Evolutionary conservation across 2,329 filamentous ascomycete species (phyloP).

Genomic region (Bipolaris sorokiniana): DNA sequence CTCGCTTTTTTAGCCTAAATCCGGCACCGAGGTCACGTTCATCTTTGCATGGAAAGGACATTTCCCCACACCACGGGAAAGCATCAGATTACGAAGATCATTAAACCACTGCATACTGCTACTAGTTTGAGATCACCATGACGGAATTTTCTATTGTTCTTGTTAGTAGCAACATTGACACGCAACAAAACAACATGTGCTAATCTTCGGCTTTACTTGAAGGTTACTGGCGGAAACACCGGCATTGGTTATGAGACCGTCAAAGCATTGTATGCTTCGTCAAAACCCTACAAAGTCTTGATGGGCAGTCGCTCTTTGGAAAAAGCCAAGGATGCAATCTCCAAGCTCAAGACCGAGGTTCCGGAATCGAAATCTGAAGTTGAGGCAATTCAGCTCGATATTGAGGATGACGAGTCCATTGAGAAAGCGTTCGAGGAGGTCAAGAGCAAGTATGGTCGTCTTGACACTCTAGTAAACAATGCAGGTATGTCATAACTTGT

Average conservation of each 20-base stretch:
- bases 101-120: too few relatives aligned
- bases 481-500: slow-evolving; percentile 50
- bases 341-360: slow-evolving; percentile 51
- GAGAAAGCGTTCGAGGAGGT: slow-evolving; percentile 54
- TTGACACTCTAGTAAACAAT: slow-evolving; percentile 65
- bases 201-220: not conserved
- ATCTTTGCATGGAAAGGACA: not conserved
- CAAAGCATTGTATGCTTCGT: slow-evolving; percentile 59
- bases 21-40: not conserved
- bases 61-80: not conserved
- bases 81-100: not conserved
- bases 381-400: slow-evolving; percentile 59
- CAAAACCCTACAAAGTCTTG: slow-evolving; percentile 60
- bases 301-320: slow-evolving; percentile 60
- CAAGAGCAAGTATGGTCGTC: slow-evolving; percentile 48
- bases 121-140: slow-evolving; percentile 13
- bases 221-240: slow-evolving; percentile 66
- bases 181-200: not conserved
- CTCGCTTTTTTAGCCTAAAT: not conserved
- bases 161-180: not conserved
- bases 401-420: slow-evolving; percentile 62
- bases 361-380: slow-evolving; percentile 53
- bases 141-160: slow-evolving; percentile 54
- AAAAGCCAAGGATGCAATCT: slow-evolving; percentile 54
- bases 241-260: slow-evolving; percentile 66